Conservation (phyloP, 1,284 basidiomycete species). For the Trichosporon coremiiforme region DNA sequence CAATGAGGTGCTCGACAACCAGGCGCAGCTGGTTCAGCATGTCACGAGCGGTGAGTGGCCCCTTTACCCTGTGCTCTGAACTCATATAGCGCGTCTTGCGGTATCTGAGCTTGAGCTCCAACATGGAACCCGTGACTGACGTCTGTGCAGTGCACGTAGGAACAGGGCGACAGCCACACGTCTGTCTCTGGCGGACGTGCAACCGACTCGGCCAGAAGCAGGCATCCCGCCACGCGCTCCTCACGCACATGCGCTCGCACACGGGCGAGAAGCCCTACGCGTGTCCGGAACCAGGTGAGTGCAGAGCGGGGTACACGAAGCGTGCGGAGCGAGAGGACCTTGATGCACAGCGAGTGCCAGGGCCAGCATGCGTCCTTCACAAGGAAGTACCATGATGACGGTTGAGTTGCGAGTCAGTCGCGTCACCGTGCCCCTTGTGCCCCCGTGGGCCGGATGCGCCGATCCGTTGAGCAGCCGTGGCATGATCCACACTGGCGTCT, state of each 20-base stretch:
- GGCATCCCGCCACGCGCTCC: slow-evolving; percentile 41
- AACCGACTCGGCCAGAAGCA: slow-evolving; percentile 45
- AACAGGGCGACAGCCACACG: slow-evolving; percentile 36
- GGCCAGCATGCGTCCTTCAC: not conserved
- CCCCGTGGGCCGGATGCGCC: not conserved
- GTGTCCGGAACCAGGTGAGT: slow-evolving; percentile 66
- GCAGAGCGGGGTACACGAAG: too few relatives aligned
- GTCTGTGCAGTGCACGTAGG: slow-evolving; percentile 39
- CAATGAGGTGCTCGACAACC: slow-evolving; percentile 28
- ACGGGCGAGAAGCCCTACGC: slow-evolving; percentile 95
- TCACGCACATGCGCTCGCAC: slow-evolving; percentile 83
- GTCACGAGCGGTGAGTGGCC: slow-evolving; percentile 39
- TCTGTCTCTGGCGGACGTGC: slow-evolving; percentile 46
- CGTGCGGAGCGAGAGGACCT: too few relatives aligned
- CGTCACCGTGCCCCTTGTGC: not conserved
- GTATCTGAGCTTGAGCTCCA: too few relatives aligned
- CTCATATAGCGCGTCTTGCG: not conserved
- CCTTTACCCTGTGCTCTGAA: not conserved
- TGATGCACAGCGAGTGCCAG: not conserved
- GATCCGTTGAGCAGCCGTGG: not conserved
- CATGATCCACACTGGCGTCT: not conserved
- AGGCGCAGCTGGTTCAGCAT: slow-evolving; percentile 41
- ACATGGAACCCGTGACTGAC: slow-evolving; percentile 17
- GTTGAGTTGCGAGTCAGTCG: not conserved
- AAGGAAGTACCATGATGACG: not conserved